A percentile compares a stretch with the other conserved stretches of the same genome.
These are phyloP conservation scores for Claviceps capensis DNA, from an alignment of 2,329 filamentous ascomycete genomes.

Conservation along the genomic window DNA sequence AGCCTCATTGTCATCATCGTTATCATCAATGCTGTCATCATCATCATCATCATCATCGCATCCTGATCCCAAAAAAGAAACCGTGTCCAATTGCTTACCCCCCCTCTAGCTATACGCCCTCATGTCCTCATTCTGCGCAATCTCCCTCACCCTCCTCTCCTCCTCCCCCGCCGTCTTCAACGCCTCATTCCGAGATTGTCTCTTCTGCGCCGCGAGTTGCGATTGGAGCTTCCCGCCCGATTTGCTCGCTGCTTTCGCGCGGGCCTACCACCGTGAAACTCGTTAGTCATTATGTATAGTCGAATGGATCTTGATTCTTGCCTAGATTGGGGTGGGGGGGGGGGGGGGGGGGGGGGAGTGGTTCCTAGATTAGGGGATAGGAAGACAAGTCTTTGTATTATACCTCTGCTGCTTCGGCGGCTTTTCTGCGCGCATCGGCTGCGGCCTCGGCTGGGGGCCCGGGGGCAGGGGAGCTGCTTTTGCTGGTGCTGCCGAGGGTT, in stretches of 20 bases:
- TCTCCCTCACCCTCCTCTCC: slow-evolving; percentile 51
- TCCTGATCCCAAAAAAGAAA: neutral
- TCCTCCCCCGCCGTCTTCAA: slow-evolving; percentile 54
- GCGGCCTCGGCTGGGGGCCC: slow-evolving; percentile 10
- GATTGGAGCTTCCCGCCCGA: slow-evolving; percentile 49
- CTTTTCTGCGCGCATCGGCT: slow-evolving; percentile 51
- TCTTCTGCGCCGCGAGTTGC: slow-evolving; percentile 63
- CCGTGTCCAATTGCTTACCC: neutral
- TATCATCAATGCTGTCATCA: neutral
- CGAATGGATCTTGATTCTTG: no score
- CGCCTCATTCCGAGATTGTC: slow-evolving; percentile 53
- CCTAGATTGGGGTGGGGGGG: neutral
- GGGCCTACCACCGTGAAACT: slow-evolving; percentile 34
- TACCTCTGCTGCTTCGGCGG: slow-evolving; percentile 77
- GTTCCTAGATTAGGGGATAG: slow-evolving; percentile 15
- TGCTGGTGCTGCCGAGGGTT: slow-evolving; percentile 40
- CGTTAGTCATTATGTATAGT: no score
- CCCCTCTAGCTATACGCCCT: slow-evolving; percentile 20
- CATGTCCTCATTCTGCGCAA: slow-evolving; percentile 40
- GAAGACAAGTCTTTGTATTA: no score
- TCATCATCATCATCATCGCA: neutral
- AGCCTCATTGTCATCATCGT: neutral
- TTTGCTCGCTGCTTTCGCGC: slow-evolving; percentile 45
- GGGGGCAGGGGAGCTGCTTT: slow-evolving; percentile 20
- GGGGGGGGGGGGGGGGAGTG: neutral